phyloP scores from a whole-genome alignment of 2,329 filamentous ascomycete species.

The Penicillium corylophilum region DNA sequence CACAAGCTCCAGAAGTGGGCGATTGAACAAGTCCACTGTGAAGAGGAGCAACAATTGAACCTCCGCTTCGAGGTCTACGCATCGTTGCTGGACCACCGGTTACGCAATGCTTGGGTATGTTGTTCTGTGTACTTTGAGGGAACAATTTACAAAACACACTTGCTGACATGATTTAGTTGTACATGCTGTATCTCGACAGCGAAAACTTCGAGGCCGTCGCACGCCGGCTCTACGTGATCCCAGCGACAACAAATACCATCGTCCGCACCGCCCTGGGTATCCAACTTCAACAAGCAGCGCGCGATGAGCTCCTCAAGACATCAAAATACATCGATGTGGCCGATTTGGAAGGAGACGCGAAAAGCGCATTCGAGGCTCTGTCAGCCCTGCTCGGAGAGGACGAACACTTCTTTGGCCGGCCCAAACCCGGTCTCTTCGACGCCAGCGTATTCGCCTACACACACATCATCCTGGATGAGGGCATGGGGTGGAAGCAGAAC shows the following conservation, averaged over 20 bases:
- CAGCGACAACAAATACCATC: constrained; percentile 58
- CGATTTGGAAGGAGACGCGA: constrained; percentile 60
- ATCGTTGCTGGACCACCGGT: constrained; percentile 70
- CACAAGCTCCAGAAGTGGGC: constrained; percentile 70
- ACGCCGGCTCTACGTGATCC: constrained; percentile 66
- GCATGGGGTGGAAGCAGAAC: constrained; percentile 63
- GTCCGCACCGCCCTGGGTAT: constrained; percentile 64
- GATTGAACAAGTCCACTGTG: constrained; percentile 49
- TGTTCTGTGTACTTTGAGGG: constrained; percentile 17
- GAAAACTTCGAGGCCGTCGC: constrained; percentile 67
- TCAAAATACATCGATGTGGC: constrained; percentile 54
- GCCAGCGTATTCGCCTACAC: constrained; percentile 89
- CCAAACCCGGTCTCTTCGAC: constrained; percentile 73
- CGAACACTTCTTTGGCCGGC: constrained; percentile 60
- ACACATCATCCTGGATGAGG: constrained; percentile 69
- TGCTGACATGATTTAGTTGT: constrained; percentile 54
- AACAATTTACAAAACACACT: not conserved
- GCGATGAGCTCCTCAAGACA: constrained; percentile 69
- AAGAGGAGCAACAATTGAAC: constrained; percentile 53
- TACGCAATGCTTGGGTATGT: constrained; percentile 81
- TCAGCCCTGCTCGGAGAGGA: constrained; percentile 58
- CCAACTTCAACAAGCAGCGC: constrained; percentile 71
- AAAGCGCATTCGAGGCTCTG: constrained; percentile 62
- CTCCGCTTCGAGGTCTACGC: constrained; percentile 71
- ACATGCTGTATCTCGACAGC: constrained; percentile 74